Evolutionary conservation across 805 yeast species (phyloP).

Genomic region (Kluyveromyces dobzhanskii): DNA sequence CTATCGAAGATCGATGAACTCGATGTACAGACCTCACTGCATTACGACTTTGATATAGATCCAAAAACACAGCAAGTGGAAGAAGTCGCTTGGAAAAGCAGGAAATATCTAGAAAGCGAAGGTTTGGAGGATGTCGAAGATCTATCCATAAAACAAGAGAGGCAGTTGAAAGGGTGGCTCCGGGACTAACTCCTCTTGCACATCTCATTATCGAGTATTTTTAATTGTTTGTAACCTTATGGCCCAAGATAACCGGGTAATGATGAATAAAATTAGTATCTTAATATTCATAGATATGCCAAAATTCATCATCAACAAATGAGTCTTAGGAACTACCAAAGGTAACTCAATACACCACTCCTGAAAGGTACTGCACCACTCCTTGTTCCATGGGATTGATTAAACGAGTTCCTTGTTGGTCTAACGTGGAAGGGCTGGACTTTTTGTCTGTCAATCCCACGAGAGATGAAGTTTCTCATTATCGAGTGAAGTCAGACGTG

Average conservation of each 20-base stretch:
- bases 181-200: too few relatives aligned
- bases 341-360: too few relatives aligned
- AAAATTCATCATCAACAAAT: too few relatives aligned
- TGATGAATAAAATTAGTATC: too few relatives aligned
- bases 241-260: background rate
- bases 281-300: too few relatives aligned
- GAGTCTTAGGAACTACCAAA: too few relatives aligned
- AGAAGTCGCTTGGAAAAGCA: conserved; percentile 26
- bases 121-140: conserved; percentile 28
- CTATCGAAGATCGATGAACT: conserved; percentile 7
- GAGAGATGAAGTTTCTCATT: conserved; percentile 69
- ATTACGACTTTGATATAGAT: conserved; percentile 24
- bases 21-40: conserved; percentile 9
- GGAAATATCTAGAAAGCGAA: conserved; percentile 21
- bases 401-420: conserved; percentile 26
- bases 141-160: conserved; percentile 8
- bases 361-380: background rate
- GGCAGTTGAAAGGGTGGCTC: conserved; percentile 5
- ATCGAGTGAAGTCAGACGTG: conserved; percentile 43
- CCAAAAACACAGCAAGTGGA: conserved; percentile 9
- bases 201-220: too few relatives aligned
- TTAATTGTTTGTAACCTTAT: too few relatives aligned
- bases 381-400: conserved; percentile 24
- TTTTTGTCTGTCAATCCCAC: conserved; percentile 62
- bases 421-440: conserved; percentile 24